These are phyloP conservation scores for Lentinus tigrinus DNA, from an alignment of 768 basidiomycete genomes.

Conservation along the genomic window DNA sequence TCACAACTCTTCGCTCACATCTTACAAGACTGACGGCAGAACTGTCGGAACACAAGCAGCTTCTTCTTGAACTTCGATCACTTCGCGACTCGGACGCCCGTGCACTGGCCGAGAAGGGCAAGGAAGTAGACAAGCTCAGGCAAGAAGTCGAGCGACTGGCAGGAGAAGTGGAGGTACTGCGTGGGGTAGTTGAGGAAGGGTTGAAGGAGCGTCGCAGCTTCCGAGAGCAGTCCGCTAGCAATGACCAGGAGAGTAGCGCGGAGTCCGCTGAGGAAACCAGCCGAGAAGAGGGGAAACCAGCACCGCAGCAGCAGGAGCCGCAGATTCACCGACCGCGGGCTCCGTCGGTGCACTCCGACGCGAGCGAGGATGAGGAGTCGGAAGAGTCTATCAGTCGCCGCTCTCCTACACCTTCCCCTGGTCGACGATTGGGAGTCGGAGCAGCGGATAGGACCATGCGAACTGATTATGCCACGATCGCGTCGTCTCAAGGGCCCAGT, in stretches of 20 bases:
- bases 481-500: constrained; percentile 34
- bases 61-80: constrained; percentile 63
- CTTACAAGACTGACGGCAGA: constrained; percentile 77
- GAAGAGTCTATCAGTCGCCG: constrained; percentile 10
- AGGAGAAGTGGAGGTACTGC: constrained; percentile 84
- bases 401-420: constrained; percentile 32
- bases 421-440: constrained; percentile 25
- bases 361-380: constrained; percentile 19
- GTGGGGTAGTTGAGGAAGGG: constrained; percentile 85
- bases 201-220: constrained; percentile 66
- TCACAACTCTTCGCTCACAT: constrained; percentile 70
- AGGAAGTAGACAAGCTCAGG: constrained; percentile 66
- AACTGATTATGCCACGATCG: constrained; percentile 54
- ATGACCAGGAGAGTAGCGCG: constrained; percentile 9
- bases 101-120: constrained; percentile 55
- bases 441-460: constrained; percentile 46
- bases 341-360: constrained; percentile 20
- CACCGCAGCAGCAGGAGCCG: neutral
- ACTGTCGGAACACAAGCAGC: constrained; percentile 70
- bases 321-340: neutral
- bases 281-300: neutral
- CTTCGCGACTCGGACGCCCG: constrained; percentile 62
- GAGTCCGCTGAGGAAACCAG: neutral
- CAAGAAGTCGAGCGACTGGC: constrained; percentile 79
- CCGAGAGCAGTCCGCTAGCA: constrained; percentile 38